Conservation (phyloP, 192 early-diverging fungal genomes). For the Backusella australiensis region DNA sequence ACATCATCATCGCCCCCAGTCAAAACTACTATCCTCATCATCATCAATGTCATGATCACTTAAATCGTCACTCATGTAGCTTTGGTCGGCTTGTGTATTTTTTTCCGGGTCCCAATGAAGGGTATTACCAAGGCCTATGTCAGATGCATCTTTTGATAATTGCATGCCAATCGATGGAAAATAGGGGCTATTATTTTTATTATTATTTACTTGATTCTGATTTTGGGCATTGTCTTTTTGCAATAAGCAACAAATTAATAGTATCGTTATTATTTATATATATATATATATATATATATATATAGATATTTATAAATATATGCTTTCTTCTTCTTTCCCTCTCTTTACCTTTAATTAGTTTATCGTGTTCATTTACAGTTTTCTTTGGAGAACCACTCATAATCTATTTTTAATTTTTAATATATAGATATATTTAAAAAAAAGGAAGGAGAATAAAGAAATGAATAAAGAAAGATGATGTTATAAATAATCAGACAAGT, state of each 20-base stretch:
- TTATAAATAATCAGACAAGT: background rate
- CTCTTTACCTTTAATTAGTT: background rate
- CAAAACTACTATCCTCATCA: slow-evolving; percentile 29
- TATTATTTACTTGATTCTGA: background rate
- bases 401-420: background rate
- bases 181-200: background rate
- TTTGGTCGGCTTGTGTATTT: background rate
- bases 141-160: background rate
- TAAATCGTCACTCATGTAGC: background rate
- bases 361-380: background rate
- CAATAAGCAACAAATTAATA: background rate
- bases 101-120: background rate
- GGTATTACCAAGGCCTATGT: background rate
- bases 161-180: background rate
- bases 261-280: background rate
- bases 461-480: background rate
- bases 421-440: background rate
- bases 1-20: slow-evolving; percentile 30
- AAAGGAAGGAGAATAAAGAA: background rate
- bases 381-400: background rate
- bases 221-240: background rate
- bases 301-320: background rate
- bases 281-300: background rate
- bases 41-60: background rate
- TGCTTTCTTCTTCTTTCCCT: background rate